Base-by-base conservation (phyloP, 257 asterid genomes). In the Penstemon eatonii region DNA sequence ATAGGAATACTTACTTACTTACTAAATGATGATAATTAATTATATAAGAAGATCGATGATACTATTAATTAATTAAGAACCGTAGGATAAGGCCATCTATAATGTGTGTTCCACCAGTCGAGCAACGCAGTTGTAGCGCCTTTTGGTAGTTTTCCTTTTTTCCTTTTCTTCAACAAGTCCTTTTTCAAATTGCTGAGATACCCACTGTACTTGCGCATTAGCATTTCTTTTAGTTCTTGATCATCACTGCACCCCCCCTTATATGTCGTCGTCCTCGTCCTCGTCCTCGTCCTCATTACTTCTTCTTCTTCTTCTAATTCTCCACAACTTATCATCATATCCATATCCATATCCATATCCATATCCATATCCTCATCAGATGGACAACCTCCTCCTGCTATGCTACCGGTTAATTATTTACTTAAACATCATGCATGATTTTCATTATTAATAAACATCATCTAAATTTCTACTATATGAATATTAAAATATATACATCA, bases 21-120 rank as follows among this genome's bases (percentile, higher is more conserved):
- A 15, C 18, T 15, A 15, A 15, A 15, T 15, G 18, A 15, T 15
- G 18, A 15, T 15, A 42, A 1, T 69, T 84, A n/a, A n/a, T n/a
- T n/a, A n/a, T n/a, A n/a, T n/a, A n/a, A n/a, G n/a, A n/a, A n/a
- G n/a, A n/a, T n/a, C n/a, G n/a, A n/a, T n/a, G n/a, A n/a, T n/a
- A n/a, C n/a, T n/a, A n/a, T n/a, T n/a, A n/a, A n/a, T n/a, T n/a
- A n/a, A n/a, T n/a, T n/a, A n/a, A n/a, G n/a, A n/a, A 88, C 97
- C 84, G 97, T 88, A 41, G 97, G 97, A 75, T 91, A 91, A 7
- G 97, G 97, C 97, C 97, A 91, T 70, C 95, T 78, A 41, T 82
- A 85, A 50, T 91, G 96, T 5, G 86, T 7, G 64, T 82, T 85
- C 97, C 97, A 91, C 97, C 97, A 91, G 12, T 89, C 86, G 8